Percentiles rank a stretch among this genome's conserved stretches.
These are phyloP conservation scores for Pyracantha coccinea DNA, from an alignment of 331 rosid species.

Conservation along the genomic window DNA sequence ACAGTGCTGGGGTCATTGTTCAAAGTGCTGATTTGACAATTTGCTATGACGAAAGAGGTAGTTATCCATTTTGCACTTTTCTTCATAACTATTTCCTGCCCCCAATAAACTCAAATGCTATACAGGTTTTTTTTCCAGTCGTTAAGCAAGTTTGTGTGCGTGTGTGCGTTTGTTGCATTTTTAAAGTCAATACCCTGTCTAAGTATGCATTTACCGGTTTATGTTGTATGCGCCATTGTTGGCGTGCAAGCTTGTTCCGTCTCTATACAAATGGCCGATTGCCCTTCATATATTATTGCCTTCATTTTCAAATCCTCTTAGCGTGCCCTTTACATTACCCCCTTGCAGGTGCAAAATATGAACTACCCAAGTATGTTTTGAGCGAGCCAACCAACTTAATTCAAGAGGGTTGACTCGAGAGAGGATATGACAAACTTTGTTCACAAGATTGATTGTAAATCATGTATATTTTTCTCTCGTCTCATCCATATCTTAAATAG, in stretches of 20 bases:
- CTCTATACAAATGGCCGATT: neutral
- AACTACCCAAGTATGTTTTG: constrained; percentile 90
- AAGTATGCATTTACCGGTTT: neutral
- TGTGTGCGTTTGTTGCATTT: too few relatives aligned
- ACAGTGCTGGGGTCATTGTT: constrained; percentile 92
- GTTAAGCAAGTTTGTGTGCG: neutral
- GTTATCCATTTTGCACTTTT: constrained; percentile 12
- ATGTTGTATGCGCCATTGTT: neutral
- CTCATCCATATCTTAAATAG: constrained; percentile 45
- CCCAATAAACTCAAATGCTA: neutral
- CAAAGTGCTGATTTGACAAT: constrained; percentile 91
- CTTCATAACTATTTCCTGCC: neutral
- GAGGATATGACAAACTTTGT: constrained; percentile 23
- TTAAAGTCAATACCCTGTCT: neutral
- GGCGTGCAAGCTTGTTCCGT: neutral
- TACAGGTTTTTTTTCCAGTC: neutral
- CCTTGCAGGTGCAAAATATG: constrained; percentile 87
- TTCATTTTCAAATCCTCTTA: constrained; percentile 2
- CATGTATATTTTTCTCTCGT: constrained; percentile 65
- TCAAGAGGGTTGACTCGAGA: constrained; percentile 39
- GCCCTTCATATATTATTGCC: neutral
- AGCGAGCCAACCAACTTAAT: constrained; percentile 98
- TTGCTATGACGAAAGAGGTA: constrained; percentile 98
- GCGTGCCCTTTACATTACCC: neutral
- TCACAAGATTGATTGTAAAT: constrained; percentile 67